Percentiles rank a stretch among this genome's conserved stretches.
Conservation (phyloP, 345 rosid species). For the Aethionema arabicum region DNA sequence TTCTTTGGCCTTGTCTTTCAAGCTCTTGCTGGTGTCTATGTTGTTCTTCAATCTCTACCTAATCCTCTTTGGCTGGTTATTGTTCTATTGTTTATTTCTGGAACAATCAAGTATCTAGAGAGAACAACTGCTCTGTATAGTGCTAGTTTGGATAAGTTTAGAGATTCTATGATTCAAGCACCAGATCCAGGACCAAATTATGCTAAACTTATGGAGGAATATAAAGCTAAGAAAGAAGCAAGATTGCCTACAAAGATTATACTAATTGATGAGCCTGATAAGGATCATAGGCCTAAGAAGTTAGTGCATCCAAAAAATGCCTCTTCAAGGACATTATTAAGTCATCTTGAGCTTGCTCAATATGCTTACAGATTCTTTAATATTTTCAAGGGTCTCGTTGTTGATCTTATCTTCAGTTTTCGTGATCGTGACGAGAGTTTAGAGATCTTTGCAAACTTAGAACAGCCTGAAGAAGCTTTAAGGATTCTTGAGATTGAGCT, state of each 20-base stretch:
- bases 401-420: constrained; percentile 54
- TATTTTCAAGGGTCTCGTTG: constrained; percentile 55
- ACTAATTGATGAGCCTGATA: constrained; percentile 47
- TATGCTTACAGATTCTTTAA: constrained; percentile 42
- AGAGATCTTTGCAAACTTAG: constrained; percentile 32
- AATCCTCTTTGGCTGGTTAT: constrained; percentile 39
- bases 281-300: constrained; percentile 25
- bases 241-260: constrained; percentile 43
- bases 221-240: constrained; percentile 47
- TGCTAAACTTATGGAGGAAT: constrained; percentile 65
- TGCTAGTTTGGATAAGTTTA: constrained; percentile 57
- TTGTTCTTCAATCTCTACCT: constrained; percentile 42
- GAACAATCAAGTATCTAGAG: constrained; percentile 60
- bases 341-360: constrained; percentile 27
- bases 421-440: constrained; percentile 45
- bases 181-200: constrained; percentile 67
- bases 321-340: neutral
- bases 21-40: constrained; percentile 43
- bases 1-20: constrained; percentile 49
- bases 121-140: constrained; percentile 53
- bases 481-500: constrained; percentile 58
- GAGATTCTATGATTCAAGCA: constrained; percentile 53
- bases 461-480: constrained; percentile 38
- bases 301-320: constrained; percentile 23
- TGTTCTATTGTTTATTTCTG: constrained; percentile 47